Percentiles rank a stretch among this genome's conserved stretches.
These are phyloP conservation scores for Eustoma russellianum DNA, from an alignment of 257 asterid species.

Conservation along the genomic window DNA sequence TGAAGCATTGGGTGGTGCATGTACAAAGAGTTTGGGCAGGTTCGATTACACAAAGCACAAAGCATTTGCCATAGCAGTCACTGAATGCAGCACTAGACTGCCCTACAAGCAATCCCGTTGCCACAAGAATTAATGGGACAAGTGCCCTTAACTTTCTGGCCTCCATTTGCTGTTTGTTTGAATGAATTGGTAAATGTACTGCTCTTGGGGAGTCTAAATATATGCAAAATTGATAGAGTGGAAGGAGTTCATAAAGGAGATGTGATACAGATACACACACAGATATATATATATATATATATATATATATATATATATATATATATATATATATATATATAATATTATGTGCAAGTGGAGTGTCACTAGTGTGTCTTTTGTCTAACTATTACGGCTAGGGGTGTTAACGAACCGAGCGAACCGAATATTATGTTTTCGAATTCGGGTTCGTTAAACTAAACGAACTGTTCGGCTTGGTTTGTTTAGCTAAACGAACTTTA, in stretches of 20 bases:
- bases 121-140: conserved; percentile 26
- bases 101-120: conserved; percentile 32
- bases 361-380: too few species aligned
- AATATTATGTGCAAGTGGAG: too few species aligned
- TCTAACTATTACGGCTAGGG: too few species aligned
- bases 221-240: too few species aligned
- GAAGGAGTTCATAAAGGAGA: neutral
- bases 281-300: too few species aligned
- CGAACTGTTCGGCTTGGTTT: too few species aligned
- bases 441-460: too few species aligned
- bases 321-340: too few species aligned
- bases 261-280: neutral
- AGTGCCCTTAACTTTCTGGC: conserved; percentile 26
- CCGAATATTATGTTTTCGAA: too few species aligned
- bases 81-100: conserved; percentile 44
- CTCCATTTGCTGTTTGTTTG: conserved; percentile 26
- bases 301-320: too few species aligned
- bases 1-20: conserved; percentile 81
- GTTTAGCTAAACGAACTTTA: too few species aligned
- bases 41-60: conserved; percentile 72
- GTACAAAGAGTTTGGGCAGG: conserved; percentile 75
- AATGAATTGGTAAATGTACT: neutral
- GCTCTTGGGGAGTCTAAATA: neutral
- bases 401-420: too few species aligned
- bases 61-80: conserved; percentile 89